phyloP scores from a whole-genome alignment of 1,139 yeast species.

The Pichia sp. region DNA sequence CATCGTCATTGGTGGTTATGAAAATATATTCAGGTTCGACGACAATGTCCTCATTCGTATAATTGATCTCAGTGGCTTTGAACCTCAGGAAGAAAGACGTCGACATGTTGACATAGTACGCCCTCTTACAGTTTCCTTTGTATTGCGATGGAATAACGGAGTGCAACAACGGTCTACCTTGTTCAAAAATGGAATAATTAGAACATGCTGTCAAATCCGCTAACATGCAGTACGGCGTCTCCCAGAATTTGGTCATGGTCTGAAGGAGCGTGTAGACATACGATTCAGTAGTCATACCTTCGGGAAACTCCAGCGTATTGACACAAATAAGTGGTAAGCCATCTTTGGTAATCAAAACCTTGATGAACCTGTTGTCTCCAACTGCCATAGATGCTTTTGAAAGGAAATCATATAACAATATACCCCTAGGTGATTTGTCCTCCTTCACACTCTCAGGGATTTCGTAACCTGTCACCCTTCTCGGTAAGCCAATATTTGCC shows the following conservation, averaged over 20 bases:
- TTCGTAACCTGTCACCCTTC: slow-evolving; percentile 41
- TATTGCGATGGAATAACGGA: slow-evolving; percentile 42
- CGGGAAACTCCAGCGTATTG: slow-evolving; percentile 36
- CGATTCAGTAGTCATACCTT: slow-evolving; percentile 45
- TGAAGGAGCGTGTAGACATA: slow-evolving; percentile 60
- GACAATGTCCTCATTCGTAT: slow-evolving; percentile 3
- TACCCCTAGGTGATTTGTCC: slow-evolving; percentile 38
- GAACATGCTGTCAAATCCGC: slow-evolving; percentile 64
- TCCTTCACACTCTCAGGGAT: slow-evolving; percentile 45
- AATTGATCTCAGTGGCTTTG: slow-evolving; percentile 7
- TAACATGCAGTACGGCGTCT: slow-evolving; percentile 53
- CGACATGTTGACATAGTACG: slow-evolving; percentile 54
- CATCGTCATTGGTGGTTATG: slow-evolving; percentile 33
- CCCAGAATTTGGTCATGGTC: slow-evolving; percentile 69
- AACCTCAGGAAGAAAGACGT: slow-evolving; percentile 31
- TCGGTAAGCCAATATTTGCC: slow-evolving; percentile 36
- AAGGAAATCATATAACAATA: slow-evolving; percentile 67
- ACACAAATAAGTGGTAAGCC: slow-evolving; percentile 67
- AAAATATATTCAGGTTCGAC: slow-evolving; percentile 18
- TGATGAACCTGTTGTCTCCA: slow-evolving; percentile 42
- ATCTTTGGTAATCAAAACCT: slow-evolving; percentile 60
- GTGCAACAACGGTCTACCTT: slow-evolving; percentile 29
- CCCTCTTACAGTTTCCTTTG: slow-evolving; percentile 45
- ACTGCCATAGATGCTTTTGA: slow-evolving; percentile 55
- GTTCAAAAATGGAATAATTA: slow-evolving; percentile 21